Base-by-base conservation (phyloP, 768 basidiomycete genomes). In the Terana coerulea region DNA sequence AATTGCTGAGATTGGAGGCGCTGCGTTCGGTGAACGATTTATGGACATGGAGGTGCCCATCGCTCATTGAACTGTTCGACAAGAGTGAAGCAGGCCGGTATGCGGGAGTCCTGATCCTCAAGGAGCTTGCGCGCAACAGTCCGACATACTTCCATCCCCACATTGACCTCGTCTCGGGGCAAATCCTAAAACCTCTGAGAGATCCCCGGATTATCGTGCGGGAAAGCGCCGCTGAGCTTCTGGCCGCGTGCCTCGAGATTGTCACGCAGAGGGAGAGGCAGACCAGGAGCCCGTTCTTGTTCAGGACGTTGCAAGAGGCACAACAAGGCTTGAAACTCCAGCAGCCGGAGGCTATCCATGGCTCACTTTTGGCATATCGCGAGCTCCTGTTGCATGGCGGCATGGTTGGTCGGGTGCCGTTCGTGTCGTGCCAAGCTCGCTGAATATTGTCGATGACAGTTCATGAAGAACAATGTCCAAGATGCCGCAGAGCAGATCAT, bases 211-310 rank as follows among this genome's bases (percentile, higher is more conserved):
- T 93, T 42, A 87, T 91, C 64, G 91, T 98, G 11, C 75, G 95
- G 51, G 95, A 98, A 68, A 89, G 91, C 28, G 93, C 95, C 0
- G 92, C 94, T 0, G 91, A 95, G 59, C 78, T 98, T 3, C 75
- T 99, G n/a, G 91, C 93, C 0, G 89, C 88, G 1, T 95, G 94
- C 66, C 70, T 98, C 41, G 88, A 92, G 60, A 95, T 98, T 52
- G 83, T 95, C 9, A 80, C 81, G 24, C 74, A 79, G 57, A 72
- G 92, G 63, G 84, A 91, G 60, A 78, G 87, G 17, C 80, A 84
- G 58, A 72, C 77, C 0, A 79, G 76, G 47, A 86, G 74, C 60
- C 73, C 77, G 41, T 90, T 86, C 60, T 76, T 95, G 50, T 69
- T 74, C 55, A 87, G 87, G 72, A 88, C 98, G n/a, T 79, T 95